These are phyloP conservation scores for Tuber indicum DNA, from an alignment of 495 filamentous ascomycete genomes.

Conservation along the genomic window DNA sequence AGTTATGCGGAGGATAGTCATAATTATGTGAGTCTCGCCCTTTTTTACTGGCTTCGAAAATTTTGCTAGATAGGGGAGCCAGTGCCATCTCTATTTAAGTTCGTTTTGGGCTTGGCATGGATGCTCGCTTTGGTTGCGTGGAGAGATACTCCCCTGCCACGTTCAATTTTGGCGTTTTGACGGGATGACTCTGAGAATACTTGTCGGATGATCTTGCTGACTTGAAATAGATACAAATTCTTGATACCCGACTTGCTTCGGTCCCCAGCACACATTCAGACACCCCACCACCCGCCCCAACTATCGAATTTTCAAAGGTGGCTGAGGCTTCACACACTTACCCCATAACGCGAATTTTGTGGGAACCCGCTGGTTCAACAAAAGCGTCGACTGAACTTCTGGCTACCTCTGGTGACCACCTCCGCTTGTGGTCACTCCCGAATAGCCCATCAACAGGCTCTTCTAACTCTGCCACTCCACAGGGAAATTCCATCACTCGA, in stretches of 20 bases:
- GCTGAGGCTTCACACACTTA: slow-evolving; percentile 98
- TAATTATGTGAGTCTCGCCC: slow-evolving; percentile 67
- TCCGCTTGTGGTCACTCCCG: slow-evolving; percentile 88
- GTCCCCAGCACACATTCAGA: slow-evolving; percentile 57
- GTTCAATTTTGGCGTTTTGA: background rate
- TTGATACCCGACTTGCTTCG: slow-evolving; percentile 59
- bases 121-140: background rate
- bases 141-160: slow-evolving; percentile 24
- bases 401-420: slow-evolving; percentile 92
- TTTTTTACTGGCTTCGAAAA: background rate
- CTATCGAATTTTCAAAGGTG: slow-evolving; percentile 88
- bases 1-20: slow-evolving; percentile 97
- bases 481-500: slow-evolving; percentile 66
- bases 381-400: slow-evolving; percentile 95
- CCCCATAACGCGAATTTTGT: slow-evolving; percentile 89
- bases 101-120: background rate
- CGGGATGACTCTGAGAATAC: background rate
- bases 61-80: background rate
- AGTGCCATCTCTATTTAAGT: background rate
- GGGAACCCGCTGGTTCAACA: slow-evolving; percentile 95
- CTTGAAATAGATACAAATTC: slow-evolving; percentile 78
- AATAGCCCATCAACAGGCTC: slow-evolving; percentile 37
- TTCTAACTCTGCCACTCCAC: slow-evolving; percentile 51
- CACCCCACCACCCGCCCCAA: slow-evolving; percentile 60
- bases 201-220: background rate